Conservation (phyloP, 2,329 filamentous ascomycete species). For the Emmonsiellopsis sp. region DNA sequence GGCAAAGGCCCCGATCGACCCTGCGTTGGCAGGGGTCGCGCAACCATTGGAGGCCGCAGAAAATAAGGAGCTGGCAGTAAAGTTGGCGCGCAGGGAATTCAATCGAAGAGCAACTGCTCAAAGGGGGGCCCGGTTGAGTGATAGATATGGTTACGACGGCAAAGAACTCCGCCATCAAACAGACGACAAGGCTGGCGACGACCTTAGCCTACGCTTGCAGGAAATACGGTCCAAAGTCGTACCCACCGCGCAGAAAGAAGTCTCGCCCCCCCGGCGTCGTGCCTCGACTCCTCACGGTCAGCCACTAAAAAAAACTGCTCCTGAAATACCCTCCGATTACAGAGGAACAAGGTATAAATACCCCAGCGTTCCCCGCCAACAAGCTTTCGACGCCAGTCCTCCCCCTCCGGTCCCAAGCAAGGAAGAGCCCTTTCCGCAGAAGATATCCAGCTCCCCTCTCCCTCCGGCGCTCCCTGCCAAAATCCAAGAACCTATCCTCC, state of each 20-base stretch:
- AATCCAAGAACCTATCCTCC: slow-evolving; percentile 18
- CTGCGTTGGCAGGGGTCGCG: slow-evolving; percentile 48
- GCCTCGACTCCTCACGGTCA: neutral
- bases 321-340: slow-evolving; percentile 9
- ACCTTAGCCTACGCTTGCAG: slow-evolving; percentile 13
- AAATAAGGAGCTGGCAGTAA: slow-evolving; percentile 65
- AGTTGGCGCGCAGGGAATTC: slow-evolving; percentile 65
- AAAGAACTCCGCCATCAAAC: neutral
- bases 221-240: slow-evolving; percentile 17
- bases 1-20: slow-evolving; percentile 35
- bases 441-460: slow-evolving; percentile 12
- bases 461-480: slow-evolving; percentile 33
- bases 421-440: slow-evolving; percentile 7
- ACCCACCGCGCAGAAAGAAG: neutral
- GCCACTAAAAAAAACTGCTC: neutral
- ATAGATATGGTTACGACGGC: neutral
- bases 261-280: neutral
- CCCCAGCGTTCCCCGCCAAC: slow-evolving; percentile 32
- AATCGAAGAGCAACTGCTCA: slow-evolving; percentile 54
- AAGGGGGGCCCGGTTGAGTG: neutral
- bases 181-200: slow-evolving; percentile 1
- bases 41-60: slow-evolving; percentile 60
- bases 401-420: slow-evolving; percentile 21
- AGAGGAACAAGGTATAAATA: slow-evolving; percentile 29
- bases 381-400: slow-evolving; percentile 16